Evolutionary conservation across 192 early-diverging fungal species (phyloP), one percentile per base, ranked within the genome.

Genomic region (Linnemannia exigua): DNA sequence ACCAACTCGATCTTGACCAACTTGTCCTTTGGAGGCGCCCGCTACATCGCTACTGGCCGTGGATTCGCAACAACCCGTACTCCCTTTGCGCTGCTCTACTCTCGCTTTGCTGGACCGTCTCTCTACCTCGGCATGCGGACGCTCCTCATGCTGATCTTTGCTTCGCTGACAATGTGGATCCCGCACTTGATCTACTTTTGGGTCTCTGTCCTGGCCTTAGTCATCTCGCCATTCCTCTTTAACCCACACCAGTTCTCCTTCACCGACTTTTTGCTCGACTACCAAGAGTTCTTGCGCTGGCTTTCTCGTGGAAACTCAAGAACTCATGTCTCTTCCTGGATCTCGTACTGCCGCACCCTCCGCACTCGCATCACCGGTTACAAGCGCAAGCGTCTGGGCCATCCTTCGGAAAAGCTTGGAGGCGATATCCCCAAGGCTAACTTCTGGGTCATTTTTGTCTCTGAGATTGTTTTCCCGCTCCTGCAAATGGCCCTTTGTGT

Each of bases 181-280:
- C 92, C 92, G 67, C 94, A 95, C 28, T 75, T 96, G 76, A 83
- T 93, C 51, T 97, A 96, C 86, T 95, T 97, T 73, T 96, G 95
- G 95, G 91, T 96, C 35, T 95, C 94, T 35, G 94, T 94, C 52
- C 80, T 94, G 37, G 94, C 96, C 12, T 82, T 97, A 51, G 85
- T 94, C 66, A 89, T 97, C 63, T 94, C 96, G 67, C 96, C 96
- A 3, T 97, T 96, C 82, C 70, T 97, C 50, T 97, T 96, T 87
- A 97, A 97, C 74, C 96, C 95, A n/a, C 95, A 96, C 77, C 96
- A 97, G 87, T 96, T 97, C 70, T 89, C 93, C n/a, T 89, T 96
- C 71, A 89, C 89, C 0, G 94, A 95, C 79, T 96, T 96, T 81
- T 89, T 96, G 79, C 74, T 94, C 11, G 96, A 97, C 80, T 97